Evolutionary conservation across 345 rosid genomes (phyloP), one percentile per base, ranked within the genome.

Genomic region (Ricinus communis): DNA sequence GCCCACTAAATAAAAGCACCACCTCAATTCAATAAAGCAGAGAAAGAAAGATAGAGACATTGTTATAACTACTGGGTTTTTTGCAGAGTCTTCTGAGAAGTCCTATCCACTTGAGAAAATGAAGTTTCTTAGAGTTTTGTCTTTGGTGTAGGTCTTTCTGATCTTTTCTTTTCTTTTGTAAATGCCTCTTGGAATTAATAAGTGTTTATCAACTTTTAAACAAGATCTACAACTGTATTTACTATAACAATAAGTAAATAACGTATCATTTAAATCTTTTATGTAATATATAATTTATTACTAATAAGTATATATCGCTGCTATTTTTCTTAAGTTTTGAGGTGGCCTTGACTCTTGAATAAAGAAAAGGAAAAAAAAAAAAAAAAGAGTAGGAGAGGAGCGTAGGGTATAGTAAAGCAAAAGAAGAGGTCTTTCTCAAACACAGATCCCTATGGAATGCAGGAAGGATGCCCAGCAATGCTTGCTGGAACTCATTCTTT

Each of bases 361-460:
- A 24, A 62, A 58, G 4, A n/a, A 62, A 68, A 13, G 21, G 12
- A 8, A 49, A 63, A 13, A 52, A 19, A 51, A 18, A n/a, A 40
- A 28, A 21, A 12, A 25, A 28, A 31, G 33, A 13, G 15, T 6
- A 36, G 27, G 15, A 24, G 65, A 41, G 75, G 72, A 72, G 79
- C 50, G 71, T 74, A 79, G 81, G 75, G 76, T 79, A 62, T 53
- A 56, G 61, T 45, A 79, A 81, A 81, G 76, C 65, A 81, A 80
- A 86, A 85, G 86, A 76, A 82, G 85, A 81, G 76, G 94, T 87
- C 93, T 88, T 91, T 89, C 93, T 87, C 92, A 85, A 62, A 78
- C 94, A 82, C 98, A 86, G 98, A 93, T 93, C 98, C 98, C 97
- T 69, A 93, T 82, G 88, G 84, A 79, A 84, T 91, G 91, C 90